These are phyloP conservation scores for Sporopachydermia cereana DNA, from an alignment of 1,139 yeast species.

Conservation along the genomic window DNA sequence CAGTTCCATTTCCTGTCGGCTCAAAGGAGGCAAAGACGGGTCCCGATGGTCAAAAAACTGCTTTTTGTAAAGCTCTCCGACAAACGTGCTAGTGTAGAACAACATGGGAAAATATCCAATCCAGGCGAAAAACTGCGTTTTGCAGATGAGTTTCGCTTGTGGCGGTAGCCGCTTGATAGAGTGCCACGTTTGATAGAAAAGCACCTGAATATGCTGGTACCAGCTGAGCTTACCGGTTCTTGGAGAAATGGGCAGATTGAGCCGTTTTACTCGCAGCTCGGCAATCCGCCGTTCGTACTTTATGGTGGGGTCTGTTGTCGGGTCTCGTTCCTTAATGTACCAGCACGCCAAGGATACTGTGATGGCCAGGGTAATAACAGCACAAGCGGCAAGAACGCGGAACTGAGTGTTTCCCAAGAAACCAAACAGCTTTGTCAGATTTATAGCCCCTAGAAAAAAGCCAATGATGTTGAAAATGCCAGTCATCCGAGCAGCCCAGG, in stretches of 20 bases:
- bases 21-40: conserved; percentile 33
- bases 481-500: conserved; percentile 66
- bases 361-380: conserved; percentile 29
- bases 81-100: conserved; percentile 38
- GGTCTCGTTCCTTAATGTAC: conserved; percentile 33
- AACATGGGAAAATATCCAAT: conserved; percentile 39
- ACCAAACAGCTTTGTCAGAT: conserved; percentile 26
- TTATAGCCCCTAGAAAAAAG: conserved; percentile 36
- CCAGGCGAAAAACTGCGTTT: conserved; percentile 40
- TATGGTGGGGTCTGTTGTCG: conserved; percentile 27
- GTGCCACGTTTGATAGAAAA: conserved; percentile 25
- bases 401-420: conserved; percentile 38
- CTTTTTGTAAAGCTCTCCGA: conserved; percentile 33
- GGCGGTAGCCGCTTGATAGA: conserved; percentile 31
- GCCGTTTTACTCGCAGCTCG: conserved; percentile 15
- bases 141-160: conserved; percentile 32
- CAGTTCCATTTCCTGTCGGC: conserved; percentile 25
- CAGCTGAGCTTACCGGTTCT: conserved; percentile 1
- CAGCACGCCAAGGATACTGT: conserved; percentile 31
- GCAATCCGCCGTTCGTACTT: conserved; percentile 24
- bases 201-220: conserved; percentile 2
- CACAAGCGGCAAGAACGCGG: conserved; percentile 35
- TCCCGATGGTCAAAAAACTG: conserved; percentile 24
- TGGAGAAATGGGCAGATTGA: conserved; percentile 5
- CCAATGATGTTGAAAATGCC: conserved; percentile 46